These are phyloP conservation scores for Trichoderma parareesei DNA, from an alignment of 495 filamentous ascomycete species.

Conservation along the genomic window DNA sequence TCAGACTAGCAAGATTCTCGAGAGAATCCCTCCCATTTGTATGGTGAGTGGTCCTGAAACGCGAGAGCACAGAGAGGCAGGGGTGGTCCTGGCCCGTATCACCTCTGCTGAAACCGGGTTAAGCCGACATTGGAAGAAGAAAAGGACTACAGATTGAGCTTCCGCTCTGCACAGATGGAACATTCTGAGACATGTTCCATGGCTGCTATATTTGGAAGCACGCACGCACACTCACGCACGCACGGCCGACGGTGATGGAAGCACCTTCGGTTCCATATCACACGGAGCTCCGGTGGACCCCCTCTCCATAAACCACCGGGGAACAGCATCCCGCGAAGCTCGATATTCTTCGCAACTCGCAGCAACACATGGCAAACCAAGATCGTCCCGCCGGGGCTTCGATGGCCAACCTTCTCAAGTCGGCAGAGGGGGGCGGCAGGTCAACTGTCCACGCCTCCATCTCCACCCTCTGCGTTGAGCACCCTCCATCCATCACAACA, in stretches of 20 bases:
- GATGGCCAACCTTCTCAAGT: not conserved
- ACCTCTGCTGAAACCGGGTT: conserved; percentile 8
- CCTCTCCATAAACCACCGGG: not conserved
- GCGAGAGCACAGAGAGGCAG: not conserved
- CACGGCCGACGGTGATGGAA: not conserved
- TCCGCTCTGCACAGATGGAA: not conserved
- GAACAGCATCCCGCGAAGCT: not conserved
- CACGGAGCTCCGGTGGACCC: not conserved
- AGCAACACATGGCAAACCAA: conserved; percentile 4
- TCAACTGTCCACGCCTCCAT: not conserved
- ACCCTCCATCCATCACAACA: not conserved
- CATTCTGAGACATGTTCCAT: conserved; percentile 8
- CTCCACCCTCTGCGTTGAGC: not conserved
- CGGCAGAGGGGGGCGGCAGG: not conserved
- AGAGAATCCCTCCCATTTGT: not conserved
- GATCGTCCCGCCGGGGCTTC: conserved; percentile 3
- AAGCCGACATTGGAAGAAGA: conserved; percentile 7
- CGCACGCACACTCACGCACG: not conserved
- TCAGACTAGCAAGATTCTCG: conserved; percentile 4
- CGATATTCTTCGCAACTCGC: not conserved
- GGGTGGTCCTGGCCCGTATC: conserved; percentile 5
- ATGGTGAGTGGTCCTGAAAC: not conserved
- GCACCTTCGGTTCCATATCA: not conserved
- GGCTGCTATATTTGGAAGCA: conserved; percentile 5
- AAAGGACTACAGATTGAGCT: not conserved